Evolutionary conservation across 2,329 filamentous ascomycete genomes (phyloP), one percentile per base, ranked within the genome.

Genomic region (Fusarium burgessii): DNA sequence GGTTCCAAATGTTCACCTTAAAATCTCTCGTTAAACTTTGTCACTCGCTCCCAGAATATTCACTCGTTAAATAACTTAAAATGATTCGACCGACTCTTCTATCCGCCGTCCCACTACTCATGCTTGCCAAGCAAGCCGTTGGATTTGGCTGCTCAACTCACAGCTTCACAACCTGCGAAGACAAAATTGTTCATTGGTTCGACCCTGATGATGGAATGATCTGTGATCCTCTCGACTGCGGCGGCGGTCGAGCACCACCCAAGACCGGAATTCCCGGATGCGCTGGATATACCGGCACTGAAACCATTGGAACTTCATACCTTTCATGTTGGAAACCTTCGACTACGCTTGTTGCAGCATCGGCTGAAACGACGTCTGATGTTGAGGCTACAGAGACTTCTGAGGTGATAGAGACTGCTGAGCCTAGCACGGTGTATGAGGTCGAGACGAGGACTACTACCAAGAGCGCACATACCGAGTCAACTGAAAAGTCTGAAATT

Each of bases 161-260:
- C 12, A 74, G 64, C 25, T 74, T n/a, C 27, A 71, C 68, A 15
- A 63, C 54, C 27, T 74, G 72, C 45, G 56, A 64, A 3, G 75
- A 77, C 13, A 61, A 57, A n/a, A 77, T 77, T 27, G 75, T 75
- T 2, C 76, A 77, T 33, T 78, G 74, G 74, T 87, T 84, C 71
- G 84, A 87, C 29, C 86, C 86, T 1, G 82, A 79, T 46, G 86
- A 80, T 43, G 85, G 86, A 66, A 84, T 88, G 74, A 80, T 88
- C 71, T 88, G 86, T 79, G 80, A 82, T 17, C 75, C 83, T 66
- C 80, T 86, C 52, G 86, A 88, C 80, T 88, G 87, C 69, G 86
- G 87, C 33, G 87, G 87, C 49, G 87, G 86, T 17, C 82, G 83
- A 49, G 86, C 85, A 25, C 86, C 86, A 1, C 82, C 83, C 33